A percentile compares a stretch with the other conserved stretches of the same genome.
These are phyloP conservation scores for Aureobasidium sp. DNA, from an alignment of 2,329 filamentous ascomycete species.

Conservation along the genomic window DNA sequence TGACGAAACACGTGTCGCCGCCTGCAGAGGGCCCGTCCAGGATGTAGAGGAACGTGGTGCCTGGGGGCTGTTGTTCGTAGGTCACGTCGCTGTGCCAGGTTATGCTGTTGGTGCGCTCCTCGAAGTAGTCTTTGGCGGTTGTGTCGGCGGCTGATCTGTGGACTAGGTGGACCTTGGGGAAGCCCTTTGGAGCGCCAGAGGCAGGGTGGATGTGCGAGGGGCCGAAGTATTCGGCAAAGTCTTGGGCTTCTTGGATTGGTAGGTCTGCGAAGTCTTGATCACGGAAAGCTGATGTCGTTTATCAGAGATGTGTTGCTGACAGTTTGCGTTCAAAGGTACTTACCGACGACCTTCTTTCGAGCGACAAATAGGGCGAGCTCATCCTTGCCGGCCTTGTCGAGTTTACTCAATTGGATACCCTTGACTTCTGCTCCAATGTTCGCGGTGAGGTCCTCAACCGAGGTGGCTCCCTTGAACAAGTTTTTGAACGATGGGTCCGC, in stretches of 20 bases:
- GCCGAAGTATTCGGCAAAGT: constrained; percentile 69
- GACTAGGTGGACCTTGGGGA: constrained; percentile 71
- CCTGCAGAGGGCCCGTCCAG: constrained; percentile 75
- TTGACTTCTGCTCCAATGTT: constrained; percentile 66
- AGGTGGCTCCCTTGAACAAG: constrained; percentile 48
- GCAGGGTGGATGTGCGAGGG: constrained; percentile 77
- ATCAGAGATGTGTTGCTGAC: neutral
- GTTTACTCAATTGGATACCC: constrained; percentile 63
- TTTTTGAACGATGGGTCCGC: constrained; percentile 64
- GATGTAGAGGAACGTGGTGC: constrained; percentile 82
- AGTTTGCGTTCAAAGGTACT: constrained; percentile 15
- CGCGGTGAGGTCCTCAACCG: constrained; percentile 58
- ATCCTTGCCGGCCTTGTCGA: constrained; percentile 64
- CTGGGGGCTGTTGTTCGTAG: constrained; percentile 81
- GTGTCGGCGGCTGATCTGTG: constrained; percentile 63
- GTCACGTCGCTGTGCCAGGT: constrained; percentile 88
- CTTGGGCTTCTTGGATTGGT: constrained; percentile 61
- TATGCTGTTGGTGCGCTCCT: constrained; percentile 67
- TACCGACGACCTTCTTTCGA: constrained; percentile 66
- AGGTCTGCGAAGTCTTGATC: constrained; percentile 61
- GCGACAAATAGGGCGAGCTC: constrained; percentile 70
- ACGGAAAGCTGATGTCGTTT: constrained; percentile 51
- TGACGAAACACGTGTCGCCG: constrained; percentile 77
- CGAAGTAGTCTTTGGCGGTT: constrained; percentile 55
- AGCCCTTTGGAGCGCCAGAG: constrained; percentile 64